Evolutionary conservation across 495 filamentous ascomycete species (phyloP), one percentile per base, ranked within the genome.

Genomic region (Aspergillus nidulans): DNA sequence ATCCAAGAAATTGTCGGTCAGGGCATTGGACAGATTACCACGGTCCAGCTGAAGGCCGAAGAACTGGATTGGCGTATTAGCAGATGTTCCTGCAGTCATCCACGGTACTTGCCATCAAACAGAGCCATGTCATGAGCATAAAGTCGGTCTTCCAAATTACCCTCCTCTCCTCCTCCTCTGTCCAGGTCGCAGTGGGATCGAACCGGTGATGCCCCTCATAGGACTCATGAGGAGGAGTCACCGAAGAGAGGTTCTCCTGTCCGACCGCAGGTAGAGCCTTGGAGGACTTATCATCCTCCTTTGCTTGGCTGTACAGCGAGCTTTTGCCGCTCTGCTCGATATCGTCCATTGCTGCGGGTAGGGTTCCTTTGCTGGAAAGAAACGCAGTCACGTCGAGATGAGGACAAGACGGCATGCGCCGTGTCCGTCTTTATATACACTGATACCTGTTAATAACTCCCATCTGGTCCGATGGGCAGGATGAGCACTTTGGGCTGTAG

Each of bases 1-100:
- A 15, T 74, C 65, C 20, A 84, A 63, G 55, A 84, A 63, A 43
- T 78, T 77, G 55, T 82, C 81, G 0, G 81, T 70, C 24, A 82
- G 56, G 13, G 80, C 81, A 38, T 84, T 74, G 0, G 68, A 62
- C 1, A 84, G 63, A 45, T 84, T 84, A 13, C 73, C 77, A 0
- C 81, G 74, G 56, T 84, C 81, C 23, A 82, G 69, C 60, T 84
- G 79, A 1, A 84, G 66, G 1, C 73, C 75, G 49, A 81, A 81
- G 58, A 83, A 83, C 78, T 63, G 50, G 49, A 52, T 5, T 12
- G 34, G 28, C 30, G 34, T 46, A 43, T 40, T 21, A 49, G 6
- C 10, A 12, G 15, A 6, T n/a, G n/a, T 34, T 34, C 10, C 30
- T 45, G 1, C 12, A 7, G 23, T 12, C 4, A 10, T 23, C 19